Conservation (phyloP, 2,329 filamentous ascomycete species). For the Aureobasidium sp. region DNA sequence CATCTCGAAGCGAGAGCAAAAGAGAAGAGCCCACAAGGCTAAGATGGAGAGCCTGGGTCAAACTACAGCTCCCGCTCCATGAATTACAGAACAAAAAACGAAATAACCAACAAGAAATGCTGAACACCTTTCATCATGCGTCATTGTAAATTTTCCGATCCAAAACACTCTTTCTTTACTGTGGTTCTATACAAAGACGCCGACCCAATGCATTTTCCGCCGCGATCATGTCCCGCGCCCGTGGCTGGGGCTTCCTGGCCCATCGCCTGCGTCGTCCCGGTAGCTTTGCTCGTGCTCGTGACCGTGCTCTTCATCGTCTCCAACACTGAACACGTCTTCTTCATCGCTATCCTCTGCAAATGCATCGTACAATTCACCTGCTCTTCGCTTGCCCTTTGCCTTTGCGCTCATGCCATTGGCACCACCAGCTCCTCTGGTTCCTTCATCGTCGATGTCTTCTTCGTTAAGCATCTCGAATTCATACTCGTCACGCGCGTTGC, state of each 20-base stretch:
- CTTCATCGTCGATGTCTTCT: slow-evolving; percentile 51
- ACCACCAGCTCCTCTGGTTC: slow-evolving; percentile 32
- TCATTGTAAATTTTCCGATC: background rate
- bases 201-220: slow-evolving; percentile 6
- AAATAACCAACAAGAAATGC: background rate
- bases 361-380: slow-evolving; percentile 91
- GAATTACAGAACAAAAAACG: background rate
- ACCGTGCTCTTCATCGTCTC: slow-evolving; percentile 33
- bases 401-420: slow-evolving; percentile 27
- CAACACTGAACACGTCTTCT: slow-evolving; percentile 21
- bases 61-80: background rate
- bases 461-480: slow-evolving; percentile 91
- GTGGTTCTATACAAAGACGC: slow-evolving; percentile 11
- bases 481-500: slow-evolving; percentile 70
- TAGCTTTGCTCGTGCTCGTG: slow-evolving; percentile 21
- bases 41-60: background rate
- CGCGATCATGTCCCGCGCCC: slow-evolving; percentile 8
- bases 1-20: slow-evolving; percentile 16
- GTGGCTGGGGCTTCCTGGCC: background rate
- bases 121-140: background rate
- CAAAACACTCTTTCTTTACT: background rate
- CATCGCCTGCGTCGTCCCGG: slow-evolving; percentile 13
- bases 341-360: slow-evolving; percentile 90
- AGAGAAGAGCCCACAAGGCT: slow-evolving; percentile 13
- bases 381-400: slow-evolving; percentile 48